Evolutionary conservation across 176 grass and related monocot genomes (phyloP), one percentile per base, ranked within the genome.

Genomic region (Hordeum marinum): DNA sequence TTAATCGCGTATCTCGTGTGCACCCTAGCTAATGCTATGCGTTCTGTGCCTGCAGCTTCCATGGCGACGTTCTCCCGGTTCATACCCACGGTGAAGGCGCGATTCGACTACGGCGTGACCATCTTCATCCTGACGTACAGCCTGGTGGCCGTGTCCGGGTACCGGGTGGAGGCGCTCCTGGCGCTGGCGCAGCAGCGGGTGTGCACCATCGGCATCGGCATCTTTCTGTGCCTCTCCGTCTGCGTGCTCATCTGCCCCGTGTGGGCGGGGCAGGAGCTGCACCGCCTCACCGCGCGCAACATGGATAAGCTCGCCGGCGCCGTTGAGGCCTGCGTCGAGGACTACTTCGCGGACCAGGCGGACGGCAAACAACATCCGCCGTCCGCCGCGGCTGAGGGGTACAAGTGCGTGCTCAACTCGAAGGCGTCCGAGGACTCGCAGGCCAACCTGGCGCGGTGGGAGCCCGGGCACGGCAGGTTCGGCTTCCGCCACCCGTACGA

Each of bases 51-150:
- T 81, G 79, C 90, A 95, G 93, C 88, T 24, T 80, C 93, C 1
- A 78, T 77, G 2, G 93, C 93, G 25, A 95, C 90, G 11, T 95
- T 95, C 85, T 91, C 93, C 24, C 68, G 93, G 55, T 95, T 95
- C 80, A 81, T 95, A 14, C 93, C 93, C 21, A 89, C 58, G 32
- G 82, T 95, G 66, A 95, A 95, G 78, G 75, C 88, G 11, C 88
- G 90, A 23, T 95, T 90, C 52, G 93, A 95, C 75, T 95, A 95
- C 7, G 93, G 93, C 17, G 75, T 92, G 29, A 95, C 88, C 24
- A 92, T 95, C 75, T 95, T 95, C 80, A 95, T 95, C 79, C 88
- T 95, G 43, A 95, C 93, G 39, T 95, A 84, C 83, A 92, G 90
- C 83, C 63, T 95, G 71, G 90, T 95, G 11, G 88, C 88, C 0